Conservation (phyloP, 2,329 filamentous ascomycete species). For the Fonsecaea erecta region DNA sequence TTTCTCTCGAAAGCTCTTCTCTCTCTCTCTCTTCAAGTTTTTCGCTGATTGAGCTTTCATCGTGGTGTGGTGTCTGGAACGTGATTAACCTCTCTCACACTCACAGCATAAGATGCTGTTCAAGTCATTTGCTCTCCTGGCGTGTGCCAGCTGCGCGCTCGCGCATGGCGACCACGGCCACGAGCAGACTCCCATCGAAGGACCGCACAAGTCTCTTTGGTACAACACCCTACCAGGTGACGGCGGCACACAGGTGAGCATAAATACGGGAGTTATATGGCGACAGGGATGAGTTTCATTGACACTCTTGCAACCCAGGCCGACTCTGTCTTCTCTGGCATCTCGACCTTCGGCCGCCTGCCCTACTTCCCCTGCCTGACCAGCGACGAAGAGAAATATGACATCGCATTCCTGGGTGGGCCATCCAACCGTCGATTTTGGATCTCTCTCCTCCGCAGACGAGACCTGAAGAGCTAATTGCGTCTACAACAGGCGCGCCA, state of each 20-base stretch:
- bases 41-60: neutral
- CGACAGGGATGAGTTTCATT: neutral
- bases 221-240: conserved; percentile 83
- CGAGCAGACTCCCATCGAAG: conserved; percentile 64
- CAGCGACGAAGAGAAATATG: conserved; percentile 72
- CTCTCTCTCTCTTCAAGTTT: no score
- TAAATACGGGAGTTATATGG: neutral
- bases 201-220: conserved; percentile 77
- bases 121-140: conserved; percentile 34
- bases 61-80: neutral
- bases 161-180: conserved; percentile 65
- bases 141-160: conserved; percentile 56
- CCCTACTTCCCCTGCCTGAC: conserved; percentile 77
- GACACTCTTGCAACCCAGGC: conserved; percentile 59
- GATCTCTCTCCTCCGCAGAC: neutral
- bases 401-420: conserved; percentile 82
- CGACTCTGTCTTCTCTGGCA: conserved; percentile 86
- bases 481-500: conserved; percentile 65
- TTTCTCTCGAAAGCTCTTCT: neutral
- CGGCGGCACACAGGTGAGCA: conserved; percentile 74
- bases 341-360: conserved; percentile 81
- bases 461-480: conserved; percentile 13
- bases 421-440: neutral
- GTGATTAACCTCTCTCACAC: neutral
- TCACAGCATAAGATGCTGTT: conserved; percentile 32